phyloP scores from a whole-genome alignment of 352 stramenopile species.

The Pythium chondricola region DNA sequence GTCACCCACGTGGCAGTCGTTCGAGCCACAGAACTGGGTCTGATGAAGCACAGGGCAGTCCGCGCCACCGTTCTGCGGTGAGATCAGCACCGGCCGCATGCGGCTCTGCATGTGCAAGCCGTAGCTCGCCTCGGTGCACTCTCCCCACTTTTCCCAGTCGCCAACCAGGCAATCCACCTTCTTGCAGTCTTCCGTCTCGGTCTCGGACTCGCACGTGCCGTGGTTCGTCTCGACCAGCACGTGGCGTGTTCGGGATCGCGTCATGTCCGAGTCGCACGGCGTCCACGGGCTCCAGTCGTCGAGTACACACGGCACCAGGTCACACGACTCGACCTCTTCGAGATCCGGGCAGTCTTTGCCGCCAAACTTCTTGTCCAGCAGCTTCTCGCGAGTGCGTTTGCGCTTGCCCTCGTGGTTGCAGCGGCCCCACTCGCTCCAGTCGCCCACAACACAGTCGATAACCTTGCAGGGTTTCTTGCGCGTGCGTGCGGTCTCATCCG shows the following conservation, averaged over 20 bases:
- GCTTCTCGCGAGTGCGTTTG: no score
- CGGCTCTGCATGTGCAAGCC: no score
- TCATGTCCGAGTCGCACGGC: neutral
- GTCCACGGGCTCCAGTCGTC: slow-evolving; percentile 5
- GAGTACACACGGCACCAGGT: slow-evolving; percentile 4
- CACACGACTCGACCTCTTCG: slow-evolving; percentile 1
- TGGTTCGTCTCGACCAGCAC: no score
- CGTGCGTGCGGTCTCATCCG: no score
- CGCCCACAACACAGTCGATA: slow-evolving; percentile 15
- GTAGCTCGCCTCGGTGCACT: no score
- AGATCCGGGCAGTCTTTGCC: slow-evolving; percentile 3
- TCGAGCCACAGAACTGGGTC: no score
- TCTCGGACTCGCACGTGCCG: no score
- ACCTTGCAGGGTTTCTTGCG: neutral
- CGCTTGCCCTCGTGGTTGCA: neutral
- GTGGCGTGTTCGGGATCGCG: slow-evolving; percentile 4
- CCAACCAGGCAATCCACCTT: neutral
- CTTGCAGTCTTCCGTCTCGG: neutral
- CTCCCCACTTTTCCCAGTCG: no score
- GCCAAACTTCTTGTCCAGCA: neutral
- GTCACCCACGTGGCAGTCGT: no score
- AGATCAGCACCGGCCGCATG: neutral
- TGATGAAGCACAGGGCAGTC: slow-evolving; percentile 4
- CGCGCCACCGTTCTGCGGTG: neutral
- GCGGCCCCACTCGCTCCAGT: slow-evolving; percentile 31